A percentile compares a stretch with the other conserved stretches of the same genome.
These are phyloP conservation scores for Populus nigra DNA, from an alignment of 345 rosid genomes.

Conservation along the genomic window DNA sequence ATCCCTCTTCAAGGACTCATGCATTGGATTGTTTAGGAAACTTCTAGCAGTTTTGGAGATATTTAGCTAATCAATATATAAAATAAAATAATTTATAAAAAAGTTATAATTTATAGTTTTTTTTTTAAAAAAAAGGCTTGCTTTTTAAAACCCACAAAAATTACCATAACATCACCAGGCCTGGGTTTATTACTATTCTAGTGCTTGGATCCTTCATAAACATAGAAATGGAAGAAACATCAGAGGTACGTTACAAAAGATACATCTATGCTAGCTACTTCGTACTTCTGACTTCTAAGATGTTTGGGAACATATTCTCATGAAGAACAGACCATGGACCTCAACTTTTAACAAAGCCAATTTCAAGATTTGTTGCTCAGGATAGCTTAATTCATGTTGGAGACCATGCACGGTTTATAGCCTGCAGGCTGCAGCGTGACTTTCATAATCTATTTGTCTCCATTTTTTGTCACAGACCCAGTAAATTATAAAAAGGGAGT, in stretches of 20 bases:
- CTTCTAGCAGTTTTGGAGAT: too few species aligned
- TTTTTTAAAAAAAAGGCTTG: too few species aligned
- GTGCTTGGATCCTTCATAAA: not conserved
- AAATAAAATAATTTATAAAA: too few species aligned
- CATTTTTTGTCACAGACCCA: not conserved
- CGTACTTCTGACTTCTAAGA: not conserved
- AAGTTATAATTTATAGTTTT: too few species aligned
- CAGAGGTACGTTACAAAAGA: not conserved
- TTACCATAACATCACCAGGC: not conserved
- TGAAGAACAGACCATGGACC: not conserved
- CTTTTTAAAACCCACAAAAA: too few species aligned
- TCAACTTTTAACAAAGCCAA: not conserved
- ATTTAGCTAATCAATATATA: too few species aligned
- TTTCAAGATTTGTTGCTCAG: not conserved
- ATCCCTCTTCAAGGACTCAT: not conserved
- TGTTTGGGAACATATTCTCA: not conserved
- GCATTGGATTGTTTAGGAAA: too few species aligned
- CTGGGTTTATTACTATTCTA: not conserved
- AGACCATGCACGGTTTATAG: not conserved
- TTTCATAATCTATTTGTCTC: not conserved
- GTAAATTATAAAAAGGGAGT: not conserved
- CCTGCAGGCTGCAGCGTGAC: not conserved
- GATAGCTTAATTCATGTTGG: not conserved
- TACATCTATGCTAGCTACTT: not conserved
- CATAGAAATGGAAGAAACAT: not conserved